These are phyloP conservation scores for Globisporangium orthogonon DNA, from an alignment of 352 stramenopile species.

Conservation along the genomic window DNA sequence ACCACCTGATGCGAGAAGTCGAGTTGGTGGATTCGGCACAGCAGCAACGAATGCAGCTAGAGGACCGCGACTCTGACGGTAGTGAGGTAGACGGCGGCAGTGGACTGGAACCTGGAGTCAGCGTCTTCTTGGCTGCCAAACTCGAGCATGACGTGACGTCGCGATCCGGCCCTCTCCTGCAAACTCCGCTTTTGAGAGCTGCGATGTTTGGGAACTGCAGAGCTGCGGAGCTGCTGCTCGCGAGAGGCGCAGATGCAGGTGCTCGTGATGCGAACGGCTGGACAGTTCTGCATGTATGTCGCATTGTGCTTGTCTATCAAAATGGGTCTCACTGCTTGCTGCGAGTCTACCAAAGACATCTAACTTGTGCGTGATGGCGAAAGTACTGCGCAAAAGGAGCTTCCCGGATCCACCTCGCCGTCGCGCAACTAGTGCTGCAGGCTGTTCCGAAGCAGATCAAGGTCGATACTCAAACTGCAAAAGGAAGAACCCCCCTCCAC, in stretches of 20 bases:
- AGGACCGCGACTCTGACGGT: background rate
- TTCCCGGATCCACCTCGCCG: constrained; percentile 21
- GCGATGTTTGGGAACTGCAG: constrained; percentile 37
- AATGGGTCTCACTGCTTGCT: background rate
- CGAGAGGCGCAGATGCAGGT: constrained; percentile 26
- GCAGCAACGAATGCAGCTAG: constrained; percentile 7
- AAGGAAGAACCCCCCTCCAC: constrained; percentile 53
- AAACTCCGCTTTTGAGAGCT: constrained; percentile 38
- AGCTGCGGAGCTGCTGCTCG: constrained; percentile 31
- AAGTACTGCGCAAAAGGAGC: constrained; percentile 45
- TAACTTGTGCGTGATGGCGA: background rate
- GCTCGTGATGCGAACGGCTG: constrained; percentile 49
- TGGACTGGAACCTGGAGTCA: constrained; percentile 23
- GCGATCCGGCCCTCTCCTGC: constrained; percentile 20
- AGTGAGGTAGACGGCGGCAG: background rate
- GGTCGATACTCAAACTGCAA: constrained; percentile 34
- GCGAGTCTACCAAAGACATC: background rate
- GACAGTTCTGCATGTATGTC: constrained; percentile 52
- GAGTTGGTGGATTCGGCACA: constrained; percentile 32
- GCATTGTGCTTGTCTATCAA: background rate
- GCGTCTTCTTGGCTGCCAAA: constrained; percentile 32
- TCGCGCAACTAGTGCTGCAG: constrained; percentile 31
- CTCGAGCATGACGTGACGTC: constrained; percentile 17
- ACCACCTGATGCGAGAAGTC: constrained; percentile 26
- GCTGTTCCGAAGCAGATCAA: constrained; percentile 10